Percentiles rank a stretch among this genome's conserved stretches.
phyloP scores from a whole-genome alignment of 2,329 filamentous ascomycete genomes.

The Aureobasidium subglaciale region DNA sequence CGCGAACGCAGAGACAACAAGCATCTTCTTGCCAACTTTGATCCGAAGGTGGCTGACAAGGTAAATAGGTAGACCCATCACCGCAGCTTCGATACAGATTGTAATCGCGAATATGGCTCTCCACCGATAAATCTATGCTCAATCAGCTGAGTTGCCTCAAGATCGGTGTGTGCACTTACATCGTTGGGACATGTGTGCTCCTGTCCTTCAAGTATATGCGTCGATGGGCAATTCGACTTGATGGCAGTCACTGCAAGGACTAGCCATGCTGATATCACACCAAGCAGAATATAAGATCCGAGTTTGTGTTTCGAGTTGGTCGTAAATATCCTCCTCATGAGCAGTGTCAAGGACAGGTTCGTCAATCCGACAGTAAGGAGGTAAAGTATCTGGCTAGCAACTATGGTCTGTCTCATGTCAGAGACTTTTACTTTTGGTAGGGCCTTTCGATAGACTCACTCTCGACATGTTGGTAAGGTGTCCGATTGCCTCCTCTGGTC shows the following conservation, averaged over 20 bases:
- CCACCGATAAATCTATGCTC: slow-evolving; percentile 21
- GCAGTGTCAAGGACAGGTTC: slow-evolving; percentile 25
- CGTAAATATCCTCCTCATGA: slow-evolving; percentile 26
- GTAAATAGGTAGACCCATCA: slow-evolving; percentile 21
- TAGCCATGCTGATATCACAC: slow-evolving; percentile 19
- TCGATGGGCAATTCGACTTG: slow-evolving; percentile 19
- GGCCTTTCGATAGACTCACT: not conserved
- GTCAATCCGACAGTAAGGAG: slow-evolving; percentile 22
- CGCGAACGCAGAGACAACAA: slow-evolving; percentile 25
- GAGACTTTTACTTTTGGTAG: not conserved
- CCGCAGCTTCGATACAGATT: slow-evolving; percentile 23
- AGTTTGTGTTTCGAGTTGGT: slow-evolving; percentile 16
- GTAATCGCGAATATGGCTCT: slow-evolving; percentile 22
- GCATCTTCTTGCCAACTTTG: slow-evolving; percentile 24
- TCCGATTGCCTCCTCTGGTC: not conserved
- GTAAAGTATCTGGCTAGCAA: slow-evolving; percentile 24
- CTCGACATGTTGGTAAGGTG: not conserved
- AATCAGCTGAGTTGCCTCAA: not conserved
- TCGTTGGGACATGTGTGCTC: slow-evolving; percentile 9
- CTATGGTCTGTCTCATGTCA: slow-evolving; percentile 17
- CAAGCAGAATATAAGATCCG: slow-evolving; percentile 19
- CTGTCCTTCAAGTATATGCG: slow-evolving; percentile 19
- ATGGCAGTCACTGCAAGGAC: slow-evolving; percentile 21
- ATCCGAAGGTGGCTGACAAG: slow-evolving; percentile 26
- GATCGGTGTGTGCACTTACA: not conserved